These are phyloP conservation scores for Aspergillus campestris DNA, from an alignment of 495 filamentous ascomycete species.

Conservation along the genomic window DNA sequence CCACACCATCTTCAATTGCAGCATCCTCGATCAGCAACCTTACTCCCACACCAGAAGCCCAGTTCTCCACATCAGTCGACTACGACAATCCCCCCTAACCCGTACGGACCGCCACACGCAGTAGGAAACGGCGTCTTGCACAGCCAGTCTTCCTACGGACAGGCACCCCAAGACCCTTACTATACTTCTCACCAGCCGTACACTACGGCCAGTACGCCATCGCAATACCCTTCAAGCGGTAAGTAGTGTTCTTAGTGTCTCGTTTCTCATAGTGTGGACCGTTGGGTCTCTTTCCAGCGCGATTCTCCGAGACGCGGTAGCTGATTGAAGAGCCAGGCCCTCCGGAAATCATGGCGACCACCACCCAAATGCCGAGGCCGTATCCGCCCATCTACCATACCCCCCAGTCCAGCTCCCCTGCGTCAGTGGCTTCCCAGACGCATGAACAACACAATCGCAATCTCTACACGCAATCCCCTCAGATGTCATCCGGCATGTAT, in stretches of 20 bases:
- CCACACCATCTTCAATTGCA: constrained; percentile 34
- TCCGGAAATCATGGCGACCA: constrained; percentile 86
- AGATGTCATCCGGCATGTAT: constrained; percentile 71
- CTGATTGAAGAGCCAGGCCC: constrained; percentile 47
- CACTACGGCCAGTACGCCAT: constrained; percentile 57
- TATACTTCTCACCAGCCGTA: constrained; percentile 66
- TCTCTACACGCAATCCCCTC: constrained; percentile 73
- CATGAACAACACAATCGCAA: constrained; percentile 79
- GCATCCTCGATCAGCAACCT: constrained; percentile 54
- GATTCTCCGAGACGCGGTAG: constrained; percentile 1
- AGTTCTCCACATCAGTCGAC: constrained; percentile 38
- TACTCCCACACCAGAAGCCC: constrained; percentile 56
- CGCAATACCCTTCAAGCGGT: constrained; percentile 75
- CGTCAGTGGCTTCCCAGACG: constrained; percentile 85
- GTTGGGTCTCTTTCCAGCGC: neutral
- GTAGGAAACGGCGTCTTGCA: constrained; percentile 35
- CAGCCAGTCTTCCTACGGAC: constrained; percentile 45
- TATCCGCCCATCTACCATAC: constrained; percentile 96
- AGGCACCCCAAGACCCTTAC: constrained; percentile 60
- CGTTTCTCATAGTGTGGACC: neutral
- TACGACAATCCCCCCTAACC: constrained; percentile 42
- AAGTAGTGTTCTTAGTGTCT: constrained; percentile 25
- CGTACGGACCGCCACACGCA: constrained; percentile 48
- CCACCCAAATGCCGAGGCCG: constrained; percentile 69
- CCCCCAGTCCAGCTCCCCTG: constrained; percentile 89